These are phyloP conservation scores for Leptographium procerum DNA, from an alignment of 2,329 filamentous ascomycete species.

Conservation along the genomic window DNA sequence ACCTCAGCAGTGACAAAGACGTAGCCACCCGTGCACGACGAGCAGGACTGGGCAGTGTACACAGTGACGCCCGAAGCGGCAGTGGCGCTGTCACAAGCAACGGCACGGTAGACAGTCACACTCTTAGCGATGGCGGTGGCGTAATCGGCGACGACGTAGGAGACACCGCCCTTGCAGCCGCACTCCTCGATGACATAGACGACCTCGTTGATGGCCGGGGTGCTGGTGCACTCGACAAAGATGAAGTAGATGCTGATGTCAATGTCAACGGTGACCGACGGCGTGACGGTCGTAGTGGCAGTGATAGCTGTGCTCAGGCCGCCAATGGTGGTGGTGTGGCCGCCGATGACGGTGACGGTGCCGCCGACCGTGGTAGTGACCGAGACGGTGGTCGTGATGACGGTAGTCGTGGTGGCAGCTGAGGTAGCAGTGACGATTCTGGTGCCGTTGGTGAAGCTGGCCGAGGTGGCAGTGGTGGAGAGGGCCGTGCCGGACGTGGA, in stretches of 20 bases:
- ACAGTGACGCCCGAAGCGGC: background rate
- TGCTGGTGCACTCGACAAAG: conserved; percentile 1
- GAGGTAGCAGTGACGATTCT: background rate
- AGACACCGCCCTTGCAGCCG: conserved; percentile 1
- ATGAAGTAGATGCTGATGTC: conserved; percentile 2
- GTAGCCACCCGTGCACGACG: conserved; percentile 1
- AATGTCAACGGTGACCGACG: background rate
- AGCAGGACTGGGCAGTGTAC: conserved; percentile 1
- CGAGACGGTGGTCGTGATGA: background rate
- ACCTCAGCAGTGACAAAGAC: conserved; percentile 1
- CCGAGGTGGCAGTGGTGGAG: background rate
- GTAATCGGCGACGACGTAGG: background rate
- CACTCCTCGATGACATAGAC: conserved; percentile 7
- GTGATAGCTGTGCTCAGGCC: background rate
- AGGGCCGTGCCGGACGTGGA: background rate
- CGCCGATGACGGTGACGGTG: background rate
- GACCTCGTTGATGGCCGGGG: background rate
- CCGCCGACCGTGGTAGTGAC: background rate
- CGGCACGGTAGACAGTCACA: background rate
- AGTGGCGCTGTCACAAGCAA: background rate
- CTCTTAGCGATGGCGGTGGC: background rate
- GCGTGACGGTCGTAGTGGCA: background rate
- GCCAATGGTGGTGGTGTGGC: background rate
- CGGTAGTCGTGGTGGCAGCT: background rate
- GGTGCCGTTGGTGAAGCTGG: background rate